Base-by-base conservation (phyloP, 176 grass and related monocot species). In the Musa troglodytarum region DNA sequence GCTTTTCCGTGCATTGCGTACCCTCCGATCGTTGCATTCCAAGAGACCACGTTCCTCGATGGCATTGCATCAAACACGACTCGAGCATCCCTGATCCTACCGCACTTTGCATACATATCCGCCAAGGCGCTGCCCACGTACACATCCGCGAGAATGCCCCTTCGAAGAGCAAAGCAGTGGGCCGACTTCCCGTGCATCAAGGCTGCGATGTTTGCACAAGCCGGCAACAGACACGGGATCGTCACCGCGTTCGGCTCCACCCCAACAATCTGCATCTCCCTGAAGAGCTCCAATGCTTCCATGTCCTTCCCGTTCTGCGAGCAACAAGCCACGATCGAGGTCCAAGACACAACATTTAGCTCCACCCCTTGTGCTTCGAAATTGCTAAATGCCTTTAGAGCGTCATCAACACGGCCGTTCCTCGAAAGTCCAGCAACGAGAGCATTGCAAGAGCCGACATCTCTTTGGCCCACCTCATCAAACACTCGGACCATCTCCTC, bases 71-170 rank as follows among this genome's bases (percentile, higher is more conserved):
- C 87, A 68, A 93, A 93, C 24, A 90, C 59, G 2, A 16, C 54
- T 43, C 82, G 82, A 0, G 87, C 91, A 83, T 89, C 75, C 54
- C 25, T 74, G 53, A 93, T 83, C 79, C 79, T 83, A 50, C 91
- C 91, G 63, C 87, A 93, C 63, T 93, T 93, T 59, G 87, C 82
- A 71, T 93, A 93, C 91, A 88, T 90, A 72, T 90, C 87, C 49
- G 90, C 82, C 77, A 93, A 49, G 17, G 91, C 77, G 73, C 87
- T 93, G 11, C 82, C 72, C 51, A 90, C 85, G 10, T 88, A 93
- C 62, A 93, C 68, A 6, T 90, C 69, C 69, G 50, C 53, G 2
- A 81, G 2, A 69, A 93, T 83, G 1, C 72, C 80, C 54, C 68
- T 87, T 75, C 87, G 85, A 1, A 93, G 74, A 79, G 87, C 49